These are phyloP conservation scores for Rossbeevera mucosa DNA, from an alignment of 768 basidiomycete genomes.

Conservation along the genomic window DNA sequence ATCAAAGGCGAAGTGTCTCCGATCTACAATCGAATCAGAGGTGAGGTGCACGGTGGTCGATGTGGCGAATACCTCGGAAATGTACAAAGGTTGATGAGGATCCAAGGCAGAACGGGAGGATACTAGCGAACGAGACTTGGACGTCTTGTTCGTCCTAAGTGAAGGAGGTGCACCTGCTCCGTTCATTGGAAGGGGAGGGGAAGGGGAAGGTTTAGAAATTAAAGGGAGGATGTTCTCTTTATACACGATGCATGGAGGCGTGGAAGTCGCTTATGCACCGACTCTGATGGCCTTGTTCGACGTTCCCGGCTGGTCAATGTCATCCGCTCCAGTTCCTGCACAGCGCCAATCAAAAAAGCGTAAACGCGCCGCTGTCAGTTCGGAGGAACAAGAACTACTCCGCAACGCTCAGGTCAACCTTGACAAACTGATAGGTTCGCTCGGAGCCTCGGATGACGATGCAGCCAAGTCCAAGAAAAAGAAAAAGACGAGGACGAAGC, in stretches of 20 bases:
- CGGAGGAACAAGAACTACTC: conserved; percentile 35
- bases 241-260: conserved; percentile 20
- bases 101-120: conserved; percentile 6
- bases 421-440: conserved; percentile 55
- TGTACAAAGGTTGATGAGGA: conserved; percentile 10
- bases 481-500: conserved; percentile 6
- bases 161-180: neutral
- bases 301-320: conserved; percentile 66
- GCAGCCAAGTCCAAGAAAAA: conserved; percentile 22
- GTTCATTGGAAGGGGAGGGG: conserved; percentile 6
- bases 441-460: conserved; percentile 37
- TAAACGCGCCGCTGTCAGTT: conserved; percentile 49
- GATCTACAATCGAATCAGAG: conserved; percentile 19
- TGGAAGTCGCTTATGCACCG: conserved; percentile 4
- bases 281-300: conserved; percentile 45
- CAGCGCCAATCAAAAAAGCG: conserved; percentile 37
- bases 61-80: conserved; percentile 14
- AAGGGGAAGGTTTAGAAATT: neutral
- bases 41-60: neutral
- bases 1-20: conserved; percentile 12
- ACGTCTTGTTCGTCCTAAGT: conserved; percentile 13
- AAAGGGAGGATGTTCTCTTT: conserved; percentile 4
- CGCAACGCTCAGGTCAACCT: conserved; percentile 46
- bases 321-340: conserved; percentile 37
- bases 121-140: conserved; percentile 4